Base-by-base conservation (phyloP, 768 basidiomycete genomes). In the Lanmaoa rubissima region DNA sequence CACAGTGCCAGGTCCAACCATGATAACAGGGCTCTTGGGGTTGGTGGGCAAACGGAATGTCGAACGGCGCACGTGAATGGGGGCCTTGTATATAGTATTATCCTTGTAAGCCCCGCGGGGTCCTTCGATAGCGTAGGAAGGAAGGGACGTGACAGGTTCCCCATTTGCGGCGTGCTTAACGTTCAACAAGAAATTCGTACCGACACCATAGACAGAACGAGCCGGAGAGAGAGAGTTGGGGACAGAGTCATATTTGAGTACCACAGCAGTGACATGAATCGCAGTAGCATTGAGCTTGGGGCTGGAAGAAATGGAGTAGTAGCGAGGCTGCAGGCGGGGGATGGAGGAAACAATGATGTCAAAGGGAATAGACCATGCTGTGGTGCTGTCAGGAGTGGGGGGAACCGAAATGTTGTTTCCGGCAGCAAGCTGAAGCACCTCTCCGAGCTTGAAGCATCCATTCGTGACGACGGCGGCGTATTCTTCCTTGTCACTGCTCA, bases 1-100 rank as follows among this genome's bases (percentile, higher is more conserved):
- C 70, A 96, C 94, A 55, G 95, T 99, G 51, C 97, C 97, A 59
- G 97, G 97, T 41, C 97, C 97, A 70, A 99, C 85, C 97, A 99
- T 98, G 74, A 99, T 92, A 49, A 99, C 89, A 2, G 97, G 97
- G 57, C 91, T 96, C 80, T 97, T 98, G 36, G 97, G 97, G 71
- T 94, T 94, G 17, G 97, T 98, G 10, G 97, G 97, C 48, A 99
- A 77, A 49, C 97, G 82, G 86, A 99, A 99, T 3, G 96, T 98
- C 16, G 94, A 96, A 47, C 97, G 84, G 53, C 97, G 83, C 57
- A 99, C 93, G 66, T 99, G 97, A 51, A 98, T 81, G 10, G 97
- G 97, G 0, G 90, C 85, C 73, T 92, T 92, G 78, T 86, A 94
- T 31, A 84, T 72, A 8, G 76, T 78, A 17, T 85, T 86, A 41